A percentile compares a stretch with the other conserved stretches of the same genome.
phyloP scores from a whole-genome alignment of 805 yeast species.

The Saccharomycopsis vini region DNA sequence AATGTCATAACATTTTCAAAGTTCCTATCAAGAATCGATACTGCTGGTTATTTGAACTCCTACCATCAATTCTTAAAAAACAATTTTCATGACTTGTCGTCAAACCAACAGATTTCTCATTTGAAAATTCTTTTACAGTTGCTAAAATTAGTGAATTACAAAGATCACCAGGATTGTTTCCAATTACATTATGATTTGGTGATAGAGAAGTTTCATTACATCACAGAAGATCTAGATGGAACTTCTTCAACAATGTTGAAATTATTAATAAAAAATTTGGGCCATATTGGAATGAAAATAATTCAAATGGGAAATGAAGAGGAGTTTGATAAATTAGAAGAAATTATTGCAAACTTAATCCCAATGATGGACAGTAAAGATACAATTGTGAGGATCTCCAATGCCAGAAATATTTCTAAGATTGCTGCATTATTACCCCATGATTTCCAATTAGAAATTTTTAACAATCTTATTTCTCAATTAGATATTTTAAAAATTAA shows the following conservation, averaged over 20 bases:
- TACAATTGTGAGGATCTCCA: slow-evolving; percentile 49
- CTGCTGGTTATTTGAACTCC: slow-evolving; percentile 22
- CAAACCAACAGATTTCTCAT: slow-evolving; percentile 6
- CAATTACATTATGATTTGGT: slow-evolving; percentile 17
- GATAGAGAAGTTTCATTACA: not conserved
- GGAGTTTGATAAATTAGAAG: slow-evolving; percentile 31
- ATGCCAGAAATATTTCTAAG: slow-evolving; percentile 59
- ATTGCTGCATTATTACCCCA: slow-evolving; percentile 29
- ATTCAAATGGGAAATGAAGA: slow-evolving; percentile 18
- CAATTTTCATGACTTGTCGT: not conserved
- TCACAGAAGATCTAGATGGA: too few relatives aligned
- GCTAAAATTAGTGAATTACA: slow-evolving; percentile 7
- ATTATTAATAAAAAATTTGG: slow-evolving; percentile 21
- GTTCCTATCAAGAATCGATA: slow-evolving; percentile 43
- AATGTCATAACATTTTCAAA: slow-evolving; percentile 40
- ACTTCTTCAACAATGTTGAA: slow-evolving; percentile 15
- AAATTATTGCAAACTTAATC: slow-evolving; percentile 40
- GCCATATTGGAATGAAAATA: slow-evolving; percentile 20
- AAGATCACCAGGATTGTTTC: slow-evolving; percentile 19
- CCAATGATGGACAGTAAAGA: slow-evolving; percentile 38
- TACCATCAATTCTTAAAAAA: slow-evolving; percentile 24
- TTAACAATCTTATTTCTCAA: slow-evolving; percentile 21
- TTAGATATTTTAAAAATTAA: slow-evolving; percentile 22
- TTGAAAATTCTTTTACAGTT: slow-evolving; percentile 10
- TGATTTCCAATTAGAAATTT: slow-evolving; percentile 34